These are phyloP conservation scores for Mucor ambiguus DNA, from an alignment of 371 early-diverging fungal genomes.

Conservation along the genomic window DNA sequence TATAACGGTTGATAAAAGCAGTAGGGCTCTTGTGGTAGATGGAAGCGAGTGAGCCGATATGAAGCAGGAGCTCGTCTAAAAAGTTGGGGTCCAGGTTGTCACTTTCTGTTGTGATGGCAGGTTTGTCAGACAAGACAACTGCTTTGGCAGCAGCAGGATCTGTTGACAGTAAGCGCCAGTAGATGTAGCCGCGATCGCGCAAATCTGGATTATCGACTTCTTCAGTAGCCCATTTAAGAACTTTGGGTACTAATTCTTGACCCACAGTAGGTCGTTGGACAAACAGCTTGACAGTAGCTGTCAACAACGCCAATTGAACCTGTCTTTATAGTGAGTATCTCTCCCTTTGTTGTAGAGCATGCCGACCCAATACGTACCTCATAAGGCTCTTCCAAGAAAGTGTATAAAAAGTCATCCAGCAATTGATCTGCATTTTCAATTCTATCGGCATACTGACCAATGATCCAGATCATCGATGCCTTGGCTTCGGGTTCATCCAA, in stretches of 20 bases:
- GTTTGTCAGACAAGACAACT: constrained; percentile 87
- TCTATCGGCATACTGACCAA: constrained; percentile 94
- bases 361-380: constrained; percentile 46
- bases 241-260: constrained; percentile 88
- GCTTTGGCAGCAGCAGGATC: constrained; percentile 82
- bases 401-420: constrained; percentile 78
- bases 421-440: constrained; percentile 90
- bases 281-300: constrained; percentile 95
- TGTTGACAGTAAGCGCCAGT: constrained; percentile 95
- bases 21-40: constrained; percentile 94
- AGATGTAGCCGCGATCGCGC: constrained; percentile 96
- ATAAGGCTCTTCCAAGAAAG: constrained; percentile 85
- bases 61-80: constrained; percentile 86
- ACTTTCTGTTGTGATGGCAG: constrained; percentile 89
- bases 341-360: background rate
- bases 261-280: constrained; percentile 88
- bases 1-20: constrained; percentile 68
- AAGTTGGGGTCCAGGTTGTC: constrained; percentile 78
- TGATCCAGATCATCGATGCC: constrained; percentile 96
- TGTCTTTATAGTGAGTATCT: constrained; percentile 23
- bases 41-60: constrained; percentile 88
- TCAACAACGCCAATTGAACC: constrained; percentile 92
- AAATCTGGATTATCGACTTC: constrained; percentile 95
- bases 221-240: constrained; percentile 93
- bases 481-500: constrained; percentile 96